Evolutionary conservation across 805 yeast species (phyloP).

Genomic region (Yarrowia sp.): DNA sequence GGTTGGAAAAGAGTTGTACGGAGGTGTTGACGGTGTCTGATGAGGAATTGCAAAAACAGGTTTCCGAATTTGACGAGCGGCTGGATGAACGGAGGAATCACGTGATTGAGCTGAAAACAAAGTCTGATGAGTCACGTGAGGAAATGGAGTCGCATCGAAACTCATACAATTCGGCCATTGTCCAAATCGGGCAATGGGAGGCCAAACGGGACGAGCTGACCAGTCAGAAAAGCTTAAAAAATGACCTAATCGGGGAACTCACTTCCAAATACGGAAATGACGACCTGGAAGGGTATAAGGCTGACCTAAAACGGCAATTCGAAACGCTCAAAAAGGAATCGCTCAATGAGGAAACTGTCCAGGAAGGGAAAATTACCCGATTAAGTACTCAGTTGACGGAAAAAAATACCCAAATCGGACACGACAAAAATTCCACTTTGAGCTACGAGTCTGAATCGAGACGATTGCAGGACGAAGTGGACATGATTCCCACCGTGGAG

Average conservation of each 20-base stretch:
- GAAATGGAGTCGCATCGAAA: slow-evolving; percentile 38
- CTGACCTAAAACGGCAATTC: not conserved
- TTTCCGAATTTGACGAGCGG: slow-evolving; percentile 12
- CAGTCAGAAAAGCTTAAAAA: not conserved
- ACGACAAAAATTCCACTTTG: not conserved
- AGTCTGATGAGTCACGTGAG: slow-evolving; percentile 34
- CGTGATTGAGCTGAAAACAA: slow-evolving; percentile 35
- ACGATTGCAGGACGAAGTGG: slow-evolving; percentile 9
- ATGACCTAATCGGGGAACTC: not conserved
- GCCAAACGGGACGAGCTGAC: slow-evolving; percentile 37
- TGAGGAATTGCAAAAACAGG: slow-evolving; percentile 41
- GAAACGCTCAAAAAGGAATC: slow-evolving; percentile 27
- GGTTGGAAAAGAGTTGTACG: slow-evolving; percentile 48
- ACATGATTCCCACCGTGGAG: slow-evolving; percentile 9
- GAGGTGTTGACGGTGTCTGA: slow-evolving; percentile 47
- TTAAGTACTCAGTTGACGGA: not conserved
- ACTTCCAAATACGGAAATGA: not conserved
- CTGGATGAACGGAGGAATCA: slow-evolving; percentile 27
- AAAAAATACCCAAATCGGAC: not conserved
- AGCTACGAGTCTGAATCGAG: not conserved
- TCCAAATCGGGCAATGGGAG: slow-evolving; percentile 56
- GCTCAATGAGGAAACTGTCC: slow-evolving; percentile 23
- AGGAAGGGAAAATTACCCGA: not conserved
- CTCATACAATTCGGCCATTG: slow-evolving; percentile 42
- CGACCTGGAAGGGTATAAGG: not conserved